Conservation (phyloP, 2,329 filamentous ascomycete genomes). For the Tolypocladium amazonense region DNA sequence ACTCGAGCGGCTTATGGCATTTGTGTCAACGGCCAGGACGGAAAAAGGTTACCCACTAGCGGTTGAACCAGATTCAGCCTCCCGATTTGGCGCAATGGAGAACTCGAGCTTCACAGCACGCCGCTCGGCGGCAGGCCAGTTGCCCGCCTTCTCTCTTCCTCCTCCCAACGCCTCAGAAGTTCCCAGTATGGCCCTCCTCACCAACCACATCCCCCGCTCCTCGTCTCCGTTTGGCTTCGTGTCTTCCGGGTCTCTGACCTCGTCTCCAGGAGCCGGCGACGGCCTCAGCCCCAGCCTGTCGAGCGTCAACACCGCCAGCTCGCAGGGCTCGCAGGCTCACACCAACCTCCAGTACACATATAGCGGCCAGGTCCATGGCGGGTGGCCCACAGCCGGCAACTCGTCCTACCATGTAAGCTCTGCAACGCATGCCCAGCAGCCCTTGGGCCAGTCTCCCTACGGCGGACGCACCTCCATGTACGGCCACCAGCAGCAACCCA, state of each 20-base stretch:
- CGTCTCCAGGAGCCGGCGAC: constrained; percentile 42
- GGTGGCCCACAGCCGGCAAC: constrained; percentile 47
- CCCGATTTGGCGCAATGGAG: constrained; percentile 13
- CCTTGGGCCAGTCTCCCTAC: constrained; percentile 17
- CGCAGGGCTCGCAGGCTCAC: constrained; percentile 45
- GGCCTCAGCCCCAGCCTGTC: constrained; percentile 51
- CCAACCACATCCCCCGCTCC: constrained; percentile 12
- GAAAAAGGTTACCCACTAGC: background rate
- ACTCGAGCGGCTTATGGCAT: background rate
- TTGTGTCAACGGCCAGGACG: background rate
- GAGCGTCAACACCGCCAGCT: constrained; percentile 49
- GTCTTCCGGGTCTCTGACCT: constrained; percentile 22
- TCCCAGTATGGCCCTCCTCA: constrained; percentile 20
- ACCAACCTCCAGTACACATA: constrained; percentile 38
- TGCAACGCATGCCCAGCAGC: constrained; percentile 16
- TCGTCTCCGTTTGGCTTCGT: constrained; percentile 14
- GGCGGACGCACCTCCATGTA: constrained; percentile 27
- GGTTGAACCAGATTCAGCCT: background rate
- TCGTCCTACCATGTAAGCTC: constrained; percentile 44
- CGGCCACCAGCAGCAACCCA: constrained; percentile 38
- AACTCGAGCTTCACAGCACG: constrained; percentile 21
- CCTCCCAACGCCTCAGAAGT: constrained; percentile 21
- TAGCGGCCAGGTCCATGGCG: constrained; percentile 37
- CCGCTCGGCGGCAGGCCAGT: constrained; percentile 19
- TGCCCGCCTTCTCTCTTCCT: constrained; percentile 25